Conservation (phyloP, 768 basidiomycete species). For the Lyophyllum decastes region DNA sequence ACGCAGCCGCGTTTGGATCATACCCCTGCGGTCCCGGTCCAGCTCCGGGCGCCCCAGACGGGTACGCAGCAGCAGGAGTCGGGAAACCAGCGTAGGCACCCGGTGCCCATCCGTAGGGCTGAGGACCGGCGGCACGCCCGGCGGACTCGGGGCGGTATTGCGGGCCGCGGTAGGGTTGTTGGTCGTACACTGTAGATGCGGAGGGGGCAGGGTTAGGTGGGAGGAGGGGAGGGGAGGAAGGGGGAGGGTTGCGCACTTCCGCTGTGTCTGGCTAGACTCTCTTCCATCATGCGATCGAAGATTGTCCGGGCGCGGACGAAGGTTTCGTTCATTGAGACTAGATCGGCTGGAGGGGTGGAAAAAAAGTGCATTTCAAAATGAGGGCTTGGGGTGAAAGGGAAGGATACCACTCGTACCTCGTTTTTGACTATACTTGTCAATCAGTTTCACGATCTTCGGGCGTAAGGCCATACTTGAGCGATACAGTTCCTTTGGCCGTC, state of each 20-base stretch:
- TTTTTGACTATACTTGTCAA: slow-evolving; percentile 97
- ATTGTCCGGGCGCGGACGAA: slow-evolving; percentile 87
- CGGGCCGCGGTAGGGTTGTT: slow-evolving; percentile 27
- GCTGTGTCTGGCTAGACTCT: slow-evolving; percentile 75
- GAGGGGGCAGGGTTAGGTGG: not conserved
- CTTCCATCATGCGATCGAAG: slow-evolving; percentile 94
- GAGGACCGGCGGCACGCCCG: slow-evolving; percentile 24
- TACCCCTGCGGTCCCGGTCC: slow-evolving; percentile 16
- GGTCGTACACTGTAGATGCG: slow-evolving; percentile 52
- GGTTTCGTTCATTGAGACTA: slow-evolving; percentile 93
- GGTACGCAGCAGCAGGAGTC: slow-evolving; percentile 7
- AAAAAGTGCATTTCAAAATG: not conserved
- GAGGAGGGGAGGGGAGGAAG: not conserved
- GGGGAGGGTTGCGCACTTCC: slow-evolving; percentile 52
- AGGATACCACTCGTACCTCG: slow-evolving; percentile 42
- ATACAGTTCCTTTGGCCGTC: slow-evolving; percentile 72
- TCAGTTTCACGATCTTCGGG: slow-evolving; percentile 94
- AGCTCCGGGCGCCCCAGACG: not conserved
- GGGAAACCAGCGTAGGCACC: slow-evolving; percentile 41
- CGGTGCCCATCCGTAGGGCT: slow-evolving; percentile 55
- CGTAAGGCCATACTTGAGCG: slow-evolving; percentile 85
- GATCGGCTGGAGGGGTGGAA: slow-evolving; percentile 60
- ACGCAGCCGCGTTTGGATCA: slow-evolving; percentile 18
- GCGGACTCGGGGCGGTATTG: slow-evolving; percentile 24
- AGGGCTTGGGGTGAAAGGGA: slow-evolving; percentile 1